Percentiles rank a stretch among this genome's conserved stretches.
Evolutionary conservation across 129 eudicot species (phyloP).

Genomic region (Solidago caesia): DNA sequence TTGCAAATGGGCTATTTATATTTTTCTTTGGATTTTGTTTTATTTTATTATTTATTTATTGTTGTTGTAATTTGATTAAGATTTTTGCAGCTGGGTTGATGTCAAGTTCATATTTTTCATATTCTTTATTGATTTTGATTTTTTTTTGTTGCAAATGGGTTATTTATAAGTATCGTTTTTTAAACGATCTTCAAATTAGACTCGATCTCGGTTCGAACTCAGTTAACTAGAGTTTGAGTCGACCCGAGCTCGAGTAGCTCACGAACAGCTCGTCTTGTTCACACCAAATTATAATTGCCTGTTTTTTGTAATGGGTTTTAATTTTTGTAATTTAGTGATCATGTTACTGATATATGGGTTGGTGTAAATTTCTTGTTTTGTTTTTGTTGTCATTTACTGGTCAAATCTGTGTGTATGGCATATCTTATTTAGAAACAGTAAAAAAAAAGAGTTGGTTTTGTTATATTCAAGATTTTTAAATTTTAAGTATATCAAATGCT

Average conservation of each 20-base stretch:
- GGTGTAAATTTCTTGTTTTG: neutral
- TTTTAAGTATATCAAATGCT: neutral
- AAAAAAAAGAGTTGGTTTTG: neutral
- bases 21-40: too few relatives aligned
- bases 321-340: constrained; percentile 9
- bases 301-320: neutral
- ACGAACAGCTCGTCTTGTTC: neutral
- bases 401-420: constrained; percentile 6
- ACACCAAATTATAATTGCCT: neutral
- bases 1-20: too few relatives aligned
- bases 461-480: constrained; percentile 10
- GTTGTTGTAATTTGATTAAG: constrained; percentile 10
- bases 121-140: too few relatives aligned
- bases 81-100: constrained; percentile 10
- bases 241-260: neutral
- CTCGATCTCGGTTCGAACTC: too few relatives aligned
- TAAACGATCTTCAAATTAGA: too few relatives aligned
- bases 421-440: neutral
- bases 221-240: too few relatives aligned
- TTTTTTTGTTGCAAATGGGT: too few relatives aligned
- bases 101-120: neutral
- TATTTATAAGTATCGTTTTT: too few relatives aligned
- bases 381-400: neutral
- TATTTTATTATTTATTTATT: neutral
- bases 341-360: neutral